Evolutionary conservation across 177 flowering plant genomes (phyloP).

Genomic region (Vitis hybrid): DNA sequence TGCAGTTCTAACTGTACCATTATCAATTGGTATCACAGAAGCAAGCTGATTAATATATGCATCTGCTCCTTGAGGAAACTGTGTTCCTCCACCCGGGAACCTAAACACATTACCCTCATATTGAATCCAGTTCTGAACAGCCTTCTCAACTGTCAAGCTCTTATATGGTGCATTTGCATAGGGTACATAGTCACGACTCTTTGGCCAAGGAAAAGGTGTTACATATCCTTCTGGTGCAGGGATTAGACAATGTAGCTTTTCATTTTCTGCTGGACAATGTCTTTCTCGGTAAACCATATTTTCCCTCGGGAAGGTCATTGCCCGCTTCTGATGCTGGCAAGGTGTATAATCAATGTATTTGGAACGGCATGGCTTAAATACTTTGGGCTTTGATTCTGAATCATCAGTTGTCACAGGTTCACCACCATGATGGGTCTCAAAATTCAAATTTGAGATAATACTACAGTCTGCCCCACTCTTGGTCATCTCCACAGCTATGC

Average conservation of each 20-base stretch:
- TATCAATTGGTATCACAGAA: slow-evolving; percentile 68
- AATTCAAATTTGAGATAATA: slow-evolving; percentile 50
- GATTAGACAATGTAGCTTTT: slow-evolving; percentile 77
- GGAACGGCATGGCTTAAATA: slow-evolving; percentile 58
- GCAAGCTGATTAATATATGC: slow-evolving; percentile 85
- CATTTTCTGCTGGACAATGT: slow-evolving; percentile 75
- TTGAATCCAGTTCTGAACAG: slow-evolving; percentile 92
- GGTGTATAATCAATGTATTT: slow-evolving; percentile 82
- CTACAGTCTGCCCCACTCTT: slow-evolving; percentile 65
- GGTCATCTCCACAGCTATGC: slow-evolving; percentile 66
- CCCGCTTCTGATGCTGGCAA: slow-evolving; percentile 91
- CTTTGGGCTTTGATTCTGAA: slow-evolving; percentile 37
- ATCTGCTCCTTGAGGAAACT: slow-evolving; percentile 96
- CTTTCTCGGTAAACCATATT: slow-evolving; percentile 89
- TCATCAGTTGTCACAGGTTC: slow-evolving; percentile 36
- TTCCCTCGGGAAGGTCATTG: slow-evolving; percentile 89
- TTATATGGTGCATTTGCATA: slow-evolving; percentile 93
- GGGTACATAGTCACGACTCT: slow-evolving; percentile 91
- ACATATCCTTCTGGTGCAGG: slow-evolving; percentile 95
- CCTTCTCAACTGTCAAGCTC: slow-evolving; percentile 93
- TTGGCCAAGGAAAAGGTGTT: slow-evolving; percentile 97
- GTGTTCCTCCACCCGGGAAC: slow-evolving; percentile 96
- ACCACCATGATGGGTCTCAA: slow-evolving; percentile 75
- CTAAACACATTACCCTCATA: slow-evolving; percentile 87
- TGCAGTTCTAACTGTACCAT: slow-evolving; percentile 89